A percentile compares a stretch with the other conserved stretches of the same genome.
These are phyloP conservation scores for Ephemerocybe angulata DNA, from an alignment of 768 basidiomycete species.

Conservation along the genomic window DNA sequence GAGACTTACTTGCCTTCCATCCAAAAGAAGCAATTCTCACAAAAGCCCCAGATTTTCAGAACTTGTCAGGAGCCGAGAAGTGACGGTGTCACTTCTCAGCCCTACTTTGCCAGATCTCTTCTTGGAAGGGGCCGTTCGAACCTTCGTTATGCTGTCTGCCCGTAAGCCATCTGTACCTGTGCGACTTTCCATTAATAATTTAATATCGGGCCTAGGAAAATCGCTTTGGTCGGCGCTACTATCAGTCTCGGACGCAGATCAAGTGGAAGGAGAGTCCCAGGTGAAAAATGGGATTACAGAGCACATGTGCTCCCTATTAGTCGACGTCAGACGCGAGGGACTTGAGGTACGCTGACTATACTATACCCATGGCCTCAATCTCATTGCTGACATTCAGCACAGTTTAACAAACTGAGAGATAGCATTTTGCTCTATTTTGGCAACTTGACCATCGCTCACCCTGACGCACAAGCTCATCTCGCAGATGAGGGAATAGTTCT, in stretches of 20 bases:
- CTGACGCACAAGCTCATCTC: slow-evolving; percentile 35
- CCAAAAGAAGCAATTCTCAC: background rate
- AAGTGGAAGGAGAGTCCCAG: slow-evolving; percentile 11
- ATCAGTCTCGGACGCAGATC: slow-evolving; percentile 27
- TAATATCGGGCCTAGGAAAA: slow-evolving; percentile 42
- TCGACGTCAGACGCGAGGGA: slow-evolving; percentile 37
- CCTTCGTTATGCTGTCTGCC: slow-evolving; percentile 53
- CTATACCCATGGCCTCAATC: too few relatives aligned
- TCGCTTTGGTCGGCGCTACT: slow-evolving; percentile 42
- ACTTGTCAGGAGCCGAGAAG: slow-evolving; percentile 36
- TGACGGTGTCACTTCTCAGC: slow-evolving; percentile 48
- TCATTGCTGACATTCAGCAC: slow-evolving; percentile 17
- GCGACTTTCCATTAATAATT: background rate
- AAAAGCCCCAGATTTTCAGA: slow-evolving; percentile 27
- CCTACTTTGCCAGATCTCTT: slow-evolving; percentile 50
- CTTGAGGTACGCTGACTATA: slow-evolving; percentile 34
- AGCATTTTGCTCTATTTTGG: slow-evolving; percentile 40
- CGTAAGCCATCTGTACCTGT: slow-evolving; percentile 34
- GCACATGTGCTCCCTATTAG: slow-evolving; percentile 45
- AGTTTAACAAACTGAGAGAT: slow-evolving; percentile 22
- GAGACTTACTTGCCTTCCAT: slow-evolving; percentile 7
- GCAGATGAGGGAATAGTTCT: slow-evolving; percentile 52
- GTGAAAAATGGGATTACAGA: slow-evolving; percentile 34
- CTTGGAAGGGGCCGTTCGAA: slow-evolving; percentile 42
- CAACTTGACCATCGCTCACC: slow-evolving; percentile 36